These are phyloP conservation scores for Quercus alba DNA, from an alignment of 306 rosid genomes.

Conservation along the genomic window DNA sequence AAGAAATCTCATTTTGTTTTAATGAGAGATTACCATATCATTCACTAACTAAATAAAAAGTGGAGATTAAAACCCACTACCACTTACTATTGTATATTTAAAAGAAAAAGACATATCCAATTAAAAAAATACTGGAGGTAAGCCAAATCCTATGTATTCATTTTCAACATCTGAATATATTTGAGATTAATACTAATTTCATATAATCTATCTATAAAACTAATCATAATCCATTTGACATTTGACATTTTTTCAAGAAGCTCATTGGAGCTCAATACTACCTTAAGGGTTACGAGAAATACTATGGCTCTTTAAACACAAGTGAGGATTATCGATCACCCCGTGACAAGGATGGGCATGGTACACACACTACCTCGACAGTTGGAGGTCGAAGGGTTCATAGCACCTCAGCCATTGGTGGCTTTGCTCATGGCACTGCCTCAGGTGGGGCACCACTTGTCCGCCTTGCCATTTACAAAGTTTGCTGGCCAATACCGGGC, in stretches of 20 bases:
- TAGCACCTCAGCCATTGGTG: conserved; percentile 55
- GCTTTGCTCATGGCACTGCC: conserved; percentile 69
- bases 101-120: fast-evolving
- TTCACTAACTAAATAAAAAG: too few species aligned
- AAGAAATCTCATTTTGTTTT: too few species aligned
- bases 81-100: too few species aligned
- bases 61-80: too few species aligned
- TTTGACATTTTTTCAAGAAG: conserved; percentile 39
- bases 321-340: conserved; percentile 66
- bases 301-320: conserved; percentile 50
- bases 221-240: not conserved
- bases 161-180: too few species aligned
- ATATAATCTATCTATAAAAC: too few species aligned
- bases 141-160: too few species aligned
- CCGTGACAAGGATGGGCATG: conserved; percentile 90
- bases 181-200: too few species aligned
- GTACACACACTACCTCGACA: conserved; percentile 82
- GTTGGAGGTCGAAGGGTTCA: conserved; percentile 60
- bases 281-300: conserved; percentile 49
- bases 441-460: conserved; percentile 79
- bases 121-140: too few species aligned
- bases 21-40: too few species aligned
- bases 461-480: conserved; percentile 80
- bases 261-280: conserved; percentile 84
- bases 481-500: conserved; percentile 84